Conservation (phyloP, 495 filamentous ascomycete genomes). For the Pyrenopolyporus hunteri region DNA sequence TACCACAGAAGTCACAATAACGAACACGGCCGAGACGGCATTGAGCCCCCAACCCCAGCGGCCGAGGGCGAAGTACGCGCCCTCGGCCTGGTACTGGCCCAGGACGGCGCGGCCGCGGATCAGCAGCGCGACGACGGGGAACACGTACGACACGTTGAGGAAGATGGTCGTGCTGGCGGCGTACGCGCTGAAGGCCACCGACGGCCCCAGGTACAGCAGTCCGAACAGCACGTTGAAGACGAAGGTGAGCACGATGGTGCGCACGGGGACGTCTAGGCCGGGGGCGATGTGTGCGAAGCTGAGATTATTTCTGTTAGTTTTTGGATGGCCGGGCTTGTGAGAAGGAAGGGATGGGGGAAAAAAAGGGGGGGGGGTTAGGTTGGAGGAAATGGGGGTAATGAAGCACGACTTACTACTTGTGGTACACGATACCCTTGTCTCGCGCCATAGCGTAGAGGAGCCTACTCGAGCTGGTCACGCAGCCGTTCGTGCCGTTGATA, state of each 20-base stretch:
- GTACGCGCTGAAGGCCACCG: conserved; percentile 45
- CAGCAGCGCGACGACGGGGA: conserved; percentile 41
- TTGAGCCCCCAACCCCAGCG: conserved; percentile 36
- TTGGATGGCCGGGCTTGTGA: not conserved
- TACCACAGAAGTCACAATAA: conserved; percentile 44
- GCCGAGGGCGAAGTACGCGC: conserved; percentile 34
- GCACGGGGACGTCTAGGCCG: conserved; percentile 41
- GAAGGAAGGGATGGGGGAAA: not conserved
- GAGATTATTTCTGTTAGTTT: not conserved
- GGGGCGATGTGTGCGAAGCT: conserved; percentile 43
- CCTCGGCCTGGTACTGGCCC: conserved; percentile 26
- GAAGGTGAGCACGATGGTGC: conserved; percentile 42
- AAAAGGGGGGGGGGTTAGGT: not conserved
- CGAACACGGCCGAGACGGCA: conserved; percentile 36
- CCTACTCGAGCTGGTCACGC: conserved; percentile 59
- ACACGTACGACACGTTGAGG: conserved; percentile 44
- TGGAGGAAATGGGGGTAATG: no score
- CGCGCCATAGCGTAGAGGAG: conserved; percentile 63
- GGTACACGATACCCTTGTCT: conserved; percentile 59
- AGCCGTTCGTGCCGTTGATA: conserved; percentile 46
- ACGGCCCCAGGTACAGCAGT: conserved; percentile 43
- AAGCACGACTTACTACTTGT: conserved; percentile 40
- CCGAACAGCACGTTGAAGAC: conserved; percentile 46
- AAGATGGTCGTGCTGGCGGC: conserved; percentile 45
- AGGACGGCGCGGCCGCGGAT: conserved; percentile 40